Percentiles rank a stretch among this genome's conserved stretches.
Evolutionary conservation across 148 eudicot species (phyloP).

Genomic region (Limonium bicolor): DNA sequence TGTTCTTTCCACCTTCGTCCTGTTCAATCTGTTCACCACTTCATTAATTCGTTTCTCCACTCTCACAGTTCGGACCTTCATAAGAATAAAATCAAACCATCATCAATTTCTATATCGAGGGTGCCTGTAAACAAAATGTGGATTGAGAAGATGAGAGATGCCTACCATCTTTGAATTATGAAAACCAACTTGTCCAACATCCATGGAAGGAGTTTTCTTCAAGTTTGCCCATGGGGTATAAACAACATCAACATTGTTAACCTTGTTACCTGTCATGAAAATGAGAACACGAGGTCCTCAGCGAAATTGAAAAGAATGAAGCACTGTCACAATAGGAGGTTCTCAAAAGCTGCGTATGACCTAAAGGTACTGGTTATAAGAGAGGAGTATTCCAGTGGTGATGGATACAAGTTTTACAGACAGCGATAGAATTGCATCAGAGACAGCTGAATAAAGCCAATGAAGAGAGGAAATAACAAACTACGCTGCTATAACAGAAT

Average conservation of each 20-base stretch:
- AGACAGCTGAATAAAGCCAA: no score
- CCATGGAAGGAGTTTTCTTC: slow-evolving; percentile 97
- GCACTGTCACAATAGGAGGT: not conserved
- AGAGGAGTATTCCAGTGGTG: no score
- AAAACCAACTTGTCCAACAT: slow-evolving; percentile 98
- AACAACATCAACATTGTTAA: slow-evolving; percentile 90
- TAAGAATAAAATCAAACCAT: not conserved
- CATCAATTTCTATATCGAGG: no score
- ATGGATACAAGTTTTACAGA: no score
- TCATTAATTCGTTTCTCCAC: slow-evolving; percentile 81
- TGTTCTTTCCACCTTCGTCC: slow-evolving; percentile 66
- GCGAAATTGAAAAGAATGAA: not conserved
- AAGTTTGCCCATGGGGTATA: slow-evolving; percentile 94
- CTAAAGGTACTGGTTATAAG: no score
- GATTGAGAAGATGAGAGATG: slow-evolving; percentile 6
- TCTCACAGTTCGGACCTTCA: slow-evolving; percentile 61
- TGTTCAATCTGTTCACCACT: slow-evolving; percentile 58
- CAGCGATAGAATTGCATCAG: no score
- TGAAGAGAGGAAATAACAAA: no score
- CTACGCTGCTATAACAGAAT: no score
- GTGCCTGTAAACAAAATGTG: no score
- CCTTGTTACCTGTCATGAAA: slow-evolving; percentile 69
- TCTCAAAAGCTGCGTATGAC: no score
- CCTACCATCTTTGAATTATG: slow-evolving; percentile 66
- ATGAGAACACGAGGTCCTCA: not conserved